Base-by-base conservation (phyloP, 2,329 filamentous ascomycete genomes). In the Aspergillus niger region DNA sequence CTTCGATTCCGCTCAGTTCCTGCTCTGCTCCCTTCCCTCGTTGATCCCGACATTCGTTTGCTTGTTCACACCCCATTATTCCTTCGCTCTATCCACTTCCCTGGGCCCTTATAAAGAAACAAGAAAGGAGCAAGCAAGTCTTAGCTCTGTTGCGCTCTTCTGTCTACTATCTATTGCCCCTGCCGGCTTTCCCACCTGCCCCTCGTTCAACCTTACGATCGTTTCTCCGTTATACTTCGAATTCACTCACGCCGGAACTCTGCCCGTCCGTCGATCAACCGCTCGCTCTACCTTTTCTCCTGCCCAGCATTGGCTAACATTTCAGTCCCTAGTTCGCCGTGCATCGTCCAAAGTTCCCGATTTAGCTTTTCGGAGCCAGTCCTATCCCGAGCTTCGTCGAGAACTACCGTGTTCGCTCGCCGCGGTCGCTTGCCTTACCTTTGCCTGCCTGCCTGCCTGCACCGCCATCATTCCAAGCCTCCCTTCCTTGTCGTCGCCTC, bases 221-320 rank as follows among this genome's bases (percentile, higher is more conserved):
- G 50, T 58, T 62, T 57, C 61, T 64, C 62, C 60, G 53, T 61
- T 59, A 48, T 58, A 56, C 56, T 60, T 50, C 60, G 56, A 36
- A 36, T 55, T 47, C 61, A 60, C 64, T 47, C 61, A 60, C 64
- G 36, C 54, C 60, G 57, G 60, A 65, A 61, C 56, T 57, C 59
- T 57, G 43, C 55, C 61, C 59, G 56, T 62, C 58, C 59, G 65
- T 64, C 64, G 61, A 66, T 67, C 64, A 63, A 64, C 60, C 53
- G 58, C 60, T 48, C 60, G 58, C 66, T 58, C 65, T 63, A 64
- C 61, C 58, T 61, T 57, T 50, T 64, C 38, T 65, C 52, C 44
- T 55, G 62, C 44, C 58, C 56, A 58, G 44, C 51, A 36, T 61
- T 59, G 38, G 39, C 55, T 60, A 50, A 63, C 50, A 52, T 55